Base-by-base conservation (phyloP, 805 yeast species). In the Sugiyamaella floridensis region DNA sequence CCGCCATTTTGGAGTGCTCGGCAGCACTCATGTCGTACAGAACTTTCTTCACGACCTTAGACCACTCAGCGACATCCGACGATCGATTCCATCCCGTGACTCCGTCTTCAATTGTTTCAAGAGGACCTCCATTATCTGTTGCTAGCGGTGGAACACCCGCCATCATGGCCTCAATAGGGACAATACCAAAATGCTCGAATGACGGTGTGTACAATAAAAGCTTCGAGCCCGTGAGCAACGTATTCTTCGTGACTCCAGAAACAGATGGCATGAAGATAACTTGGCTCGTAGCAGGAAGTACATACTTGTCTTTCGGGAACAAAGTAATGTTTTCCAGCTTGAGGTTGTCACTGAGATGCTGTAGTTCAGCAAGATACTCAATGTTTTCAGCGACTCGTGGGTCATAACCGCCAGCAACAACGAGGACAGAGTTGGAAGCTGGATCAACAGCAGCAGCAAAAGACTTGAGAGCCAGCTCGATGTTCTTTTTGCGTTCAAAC, bases 141-240 rank as follows among this genome's bases (percentile, higher is more conserved):
- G 97, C 97, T 49, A 93, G 70, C 0, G 90, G 97, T 0, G 96
- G 89, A 0, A 84, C 83, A 28, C 86, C 85, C 53, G 79, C 75
- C 46, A 84, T 76, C 97, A 93, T 90, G 11, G 96, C 90, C 66
- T 93, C 99, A 14, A 93, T 75, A 1, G 99, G 99, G 9, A 93
- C 99, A 58, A 93, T 93, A 12, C 99, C 99, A 65, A 93, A 93
- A 70, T 93, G 99, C 67, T 93, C 99, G 61, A 78, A 78, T 0
- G 86, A 76, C 2, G 99, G 99, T 0, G 99, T 93, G 65, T 93
- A 93, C 45, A 90, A 69, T 19, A 93, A 73, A 52, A 86, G 60
- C 46, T 77, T 76, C 1, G 90, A 75, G 9, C 72, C 67, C 40
- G 76, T 66, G 34, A 93, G 70, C 26, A 93, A 74, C 1, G 76